These are phyloP conservation scores for Chrysanthemum makinoi DNA, from an alignment of 129 eudicot genomes.

Conservation along the genomic window DNA sequence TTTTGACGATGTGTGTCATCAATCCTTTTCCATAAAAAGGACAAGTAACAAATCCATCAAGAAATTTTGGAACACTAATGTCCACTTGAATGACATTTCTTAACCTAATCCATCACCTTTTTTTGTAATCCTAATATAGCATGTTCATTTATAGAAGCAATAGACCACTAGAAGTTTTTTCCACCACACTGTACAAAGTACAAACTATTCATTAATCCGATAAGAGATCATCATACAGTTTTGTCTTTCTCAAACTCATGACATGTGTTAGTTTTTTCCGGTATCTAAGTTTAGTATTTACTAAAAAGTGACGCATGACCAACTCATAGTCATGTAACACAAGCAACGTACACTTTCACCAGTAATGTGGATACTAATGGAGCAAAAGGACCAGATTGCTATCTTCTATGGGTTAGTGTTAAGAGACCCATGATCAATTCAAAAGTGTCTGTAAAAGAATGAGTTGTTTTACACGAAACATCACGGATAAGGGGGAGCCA, in stretches of 20 bases:
- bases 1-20: constrained; percentile 9
- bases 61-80: neutral
- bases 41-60: neutral
- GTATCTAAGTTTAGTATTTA: neutral
- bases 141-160: neutral
- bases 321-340: neutral
- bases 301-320: neutral
- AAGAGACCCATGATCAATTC: neutral
- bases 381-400: neutral
- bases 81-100: neutral
- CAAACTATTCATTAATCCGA: no score
- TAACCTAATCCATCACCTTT: constrained; percentile 1
- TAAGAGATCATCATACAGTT: neutral
- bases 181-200: no score
- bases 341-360: neutral
- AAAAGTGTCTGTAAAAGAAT: neutral
- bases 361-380: neutral
- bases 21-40: constrained; percentile 9
- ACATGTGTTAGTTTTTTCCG: neutral
- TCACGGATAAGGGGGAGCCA: neutral
- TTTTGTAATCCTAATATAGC: neutral
- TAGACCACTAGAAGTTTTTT: neutral
- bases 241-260: neutral
- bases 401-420: neutral
- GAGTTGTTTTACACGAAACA: no score